Evolutionary conservation across 805 yeast species (phyloP).

Genomic region (Nakazawaea populi): DNA sequence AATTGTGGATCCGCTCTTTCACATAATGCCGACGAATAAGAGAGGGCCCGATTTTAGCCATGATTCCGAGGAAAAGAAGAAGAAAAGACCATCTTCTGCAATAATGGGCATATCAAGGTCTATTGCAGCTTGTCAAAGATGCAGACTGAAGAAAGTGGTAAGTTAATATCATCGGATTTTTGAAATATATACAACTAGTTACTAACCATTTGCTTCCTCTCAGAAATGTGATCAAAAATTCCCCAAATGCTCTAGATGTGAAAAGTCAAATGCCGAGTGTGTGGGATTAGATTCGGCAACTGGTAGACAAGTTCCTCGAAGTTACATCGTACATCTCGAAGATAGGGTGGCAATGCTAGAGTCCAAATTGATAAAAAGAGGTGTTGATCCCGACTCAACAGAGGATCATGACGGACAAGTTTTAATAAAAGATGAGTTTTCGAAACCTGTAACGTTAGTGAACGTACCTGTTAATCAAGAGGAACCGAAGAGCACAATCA

Average conservation of each 20-base stretch:
- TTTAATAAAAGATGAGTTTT: not conserved
- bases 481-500: slow-evolving; percentile 9
- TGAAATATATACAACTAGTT: no score
- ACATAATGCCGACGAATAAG: no score
- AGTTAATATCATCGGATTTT: not conserved
- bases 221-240: slow-evolving; percentile 58
- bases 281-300: slow-evolving; percentile 85
- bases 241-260: slow-evolving; percentile 62
- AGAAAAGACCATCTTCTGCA: slow-evolving; percentile 13
- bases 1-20: no score
- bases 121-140: slow-evolving; percentile 81
- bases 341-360: slow-evolving; percentile 56
- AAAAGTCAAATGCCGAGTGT: slow-evolving; percentile 64
- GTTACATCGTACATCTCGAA: slow-evolving; percentile 69
- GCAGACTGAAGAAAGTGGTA: slow-evolving; percentile 56
- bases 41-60: no score
- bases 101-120: slow-evolving; percentile 49
- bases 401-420: not conserved
- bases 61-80: not conserved
- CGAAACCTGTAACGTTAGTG: not conserved
- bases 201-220: no score
- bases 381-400: slow-evolving; percentile 27
- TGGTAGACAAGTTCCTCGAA: slow-evolving; percentile 80
- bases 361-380: slow-evolving; percentile 35
- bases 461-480: not conserved